Percentiles rank a stretch among this genome's conserved stretches.
phyloP scores from a whole-genome alignment of 2,329 filamentous ascomycete genomes.

The Ophiostoma sp. region DNA sequence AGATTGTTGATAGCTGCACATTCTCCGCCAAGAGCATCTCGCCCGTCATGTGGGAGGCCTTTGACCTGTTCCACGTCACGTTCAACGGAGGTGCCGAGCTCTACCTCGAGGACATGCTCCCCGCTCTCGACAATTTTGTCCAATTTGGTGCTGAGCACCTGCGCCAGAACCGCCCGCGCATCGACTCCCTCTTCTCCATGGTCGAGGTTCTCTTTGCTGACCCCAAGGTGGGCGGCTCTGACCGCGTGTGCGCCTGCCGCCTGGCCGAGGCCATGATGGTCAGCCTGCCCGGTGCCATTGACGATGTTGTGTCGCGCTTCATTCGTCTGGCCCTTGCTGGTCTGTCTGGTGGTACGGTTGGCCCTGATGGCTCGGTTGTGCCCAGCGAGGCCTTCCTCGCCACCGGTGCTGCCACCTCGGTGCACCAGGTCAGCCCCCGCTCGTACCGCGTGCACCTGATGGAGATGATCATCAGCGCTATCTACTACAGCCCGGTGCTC shows the following conservation, averaged over 20 bases:
- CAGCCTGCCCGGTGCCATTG: slow-evolving; percentile 83
- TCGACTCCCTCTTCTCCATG: slow-evolving; percentile 89
- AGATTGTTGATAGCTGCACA: slow-evolving; percentile 99
- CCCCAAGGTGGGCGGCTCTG: slow-evolving; percentile 87
- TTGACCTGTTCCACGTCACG: slow-evolving; percentile 92
- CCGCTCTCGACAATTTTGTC: slow-evolving; percentile 95
- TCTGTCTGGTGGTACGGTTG: slow-evolving; percentile 52
- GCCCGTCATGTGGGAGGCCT: slow-evolving; percentile 96
- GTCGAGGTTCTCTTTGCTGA: slow-evolving; percentile 93
- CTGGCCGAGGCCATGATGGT: slow-evolving; percentile 97
- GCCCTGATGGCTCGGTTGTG: slow-evolving; percentile 53
- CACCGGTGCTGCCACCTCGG: slow-evolving; percentile 26
- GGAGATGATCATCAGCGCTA: slow-evolving; percentile 98
- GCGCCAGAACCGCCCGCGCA: slow-evolving; percentile 79
- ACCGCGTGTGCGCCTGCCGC: slow-evolving; percentile 96
- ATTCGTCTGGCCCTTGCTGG: slow-evolving; percentile 85
- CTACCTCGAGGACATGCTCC: slow-evolving; percentile 98
- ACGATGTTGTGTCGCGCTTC: slow-evolving; percentile 86
- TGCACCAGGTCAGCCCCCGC: slow-evolving; percentile 68
- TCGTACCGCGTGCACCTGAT: slow-evolving; percentile 94
- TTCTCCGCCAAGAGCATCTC: slow-evolving; percentile 97
- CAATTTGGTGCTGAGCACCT: slow-evolving; percentile 84
- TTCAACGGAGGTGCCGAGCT: slow-evolving; percentile 97
- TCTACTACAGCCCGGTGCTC: slow-evolving; percentile 93
- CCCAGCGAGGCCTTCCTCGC: slow-evolving; percentile 25